Evolutionary conservation across 805 yeast species (phyloP), one percentile per base, ranked within the genome.

Genomic region (Hanseniaspora jakobsenii): DNA sequence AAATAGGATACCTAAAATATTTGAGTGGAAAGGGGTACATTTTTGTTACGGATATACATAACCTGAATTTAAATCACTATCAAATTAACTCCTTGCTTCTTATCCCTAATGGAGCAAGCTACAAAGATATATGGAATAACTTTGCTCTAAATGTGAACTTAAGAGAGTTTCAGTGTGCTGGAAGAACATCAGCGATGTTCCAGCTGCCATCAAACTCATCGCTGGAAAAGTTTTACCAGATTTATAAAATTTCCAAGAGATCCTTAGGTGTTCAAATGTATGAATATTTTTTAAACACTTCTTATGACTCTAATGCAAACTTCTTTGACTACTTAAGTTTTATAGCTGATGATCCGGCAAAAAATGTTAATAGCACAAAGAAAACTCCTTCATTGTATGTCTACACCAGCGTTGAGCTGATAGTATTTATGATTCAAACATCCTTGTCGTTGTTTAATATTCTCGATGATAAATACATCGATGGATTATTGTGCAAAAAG

Each of bases 31-130:
- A 65, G 19, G 85, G 85, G 1, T 63, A 67, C 14, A 66, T 89
- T 26, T 84, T 80, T 55, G 82, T 91, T 10, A 81, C 95, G 0
- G 84, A 84, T 54, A 59, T 89, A 72, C 94, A 0, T 74, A 81
- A 12, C 69, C 89, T 48, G 91, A 94, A 39, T 26, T 19, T 46
- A 9, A 36, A 36, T 19, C 45, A 41, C 19, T 39, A 1, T 78
- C 89, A 4, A 70, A 45, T 76, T 45, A 61, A 84, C 38, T 78
- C 79, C 48, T 62, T 89, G 41, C 70, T 89, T 22, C 79, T 83
- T 2, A 71, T 87, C 2, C 76, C 78, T 1, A 65, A 66, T 27
- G 87, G 87, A 1, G 30, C 23, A 4, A 17, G 39, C 24, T 21
- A 34, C 6, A 22, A 36, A 35, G 73, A 73, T 49, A 66, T 74